Base-by-base conservation (phyloP, 2,329 filamentous ascomycete genomes). In the Pezizomycotina sp. region DNA sequence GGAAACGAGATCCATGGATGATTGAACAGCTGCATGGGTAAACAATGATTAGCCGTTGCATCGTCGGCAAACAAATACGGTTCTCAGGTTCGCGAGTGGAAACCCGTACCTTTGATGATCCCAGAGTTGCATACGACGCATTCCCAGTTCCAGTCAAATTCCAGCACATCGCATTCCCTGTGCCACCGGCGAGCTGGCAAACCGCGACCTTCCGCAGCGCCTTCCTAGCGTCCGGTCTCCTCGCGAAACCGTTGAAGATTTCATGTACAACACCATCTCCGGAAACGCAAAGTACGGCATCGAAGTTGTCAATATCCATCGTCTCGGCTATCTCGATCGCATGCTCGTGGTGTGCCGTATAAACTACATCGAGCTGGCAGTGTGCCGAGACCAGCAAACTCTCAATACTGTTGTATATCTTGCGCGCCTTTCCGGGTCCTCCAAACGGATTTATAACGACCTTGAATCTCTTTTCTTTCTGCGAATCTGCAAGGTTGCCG, bases 201-300 rank as follows among this genome's bases (percentile, higher is more conserved):
- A 98, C 73, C 1, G 89, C 80, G 9, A 95, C 60, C 51, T 75
- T 78, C 14, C 65, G 61, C 42, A 98, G 60, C 0, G 86, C 89
- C 36, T 67, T 67, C 20, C 65, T 63, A 13, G 83, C 83, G 57
- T 93, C 79, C 4, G 66, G 54, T 24, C 82, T 74, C 57, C 72
- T 76, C 9, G 71, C 83, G 20, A 98, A 61, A 0, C 89, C 89
- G 54, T 98, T 95, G 62, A 93, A 92, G 6, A 92, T 77, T 58
- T 98, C 89, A 55, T 92, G 77, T 0, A 82, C 77, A 24, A 92
- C 65, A 6, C 89, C 89, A 51, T 98, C 89, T 4, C 89, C 89
- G 1, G 86, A 93, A 54, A 82, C 89, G 45, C 81, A 80, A 16
- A 86, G 73, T 9, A 95, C 68, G 6, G 83, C 76, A 59, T 98